These are phyloP conservation scores for Eucalyptus brandiana DNA, from an alignment of 345 rosid species.

Conservation along the genomic window DNA sequence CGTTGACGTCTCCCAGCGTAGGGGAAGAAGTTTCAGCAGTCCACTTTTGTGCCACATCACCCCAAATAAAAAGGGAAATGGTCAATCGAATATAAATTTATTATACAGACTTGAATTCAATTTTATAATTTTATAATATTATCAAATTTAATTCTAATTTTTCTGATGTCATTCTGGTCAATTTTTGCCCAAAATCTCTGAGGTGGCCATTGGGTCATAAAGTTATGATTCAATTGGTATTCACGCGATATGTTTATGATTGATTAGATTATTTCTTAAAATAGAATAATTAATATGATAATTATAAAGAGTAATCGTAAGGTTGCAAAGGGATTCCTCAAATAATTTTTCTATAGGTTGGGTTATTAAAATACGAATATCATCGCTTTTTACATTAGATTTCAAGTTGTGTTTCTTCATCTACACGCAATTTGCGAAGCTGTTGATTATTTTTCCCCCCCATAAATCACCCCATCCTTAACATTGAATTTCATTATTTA, in stretches of 20 bases:
- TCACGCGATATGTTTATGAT: fast-evolving
- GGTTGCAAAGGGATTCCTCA: no score
- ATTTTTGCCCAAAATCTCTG: background rate
- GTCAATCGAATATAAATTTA: no score
- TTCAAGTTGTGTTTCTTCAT: no score
- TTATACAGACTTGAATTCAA: background rate
- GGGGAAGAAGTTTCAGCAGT: background rate
- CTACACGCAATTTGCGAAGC: no score
- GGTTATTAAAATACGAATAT: no score
- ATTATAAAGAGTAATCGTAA: background rate
- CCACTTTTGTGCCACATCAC: background rate
- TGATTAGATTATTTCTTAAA: background rate
- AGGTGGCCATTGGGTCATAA: no score
- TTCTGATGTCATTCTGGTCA: background rate
- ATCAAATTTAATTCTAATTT: background rate
- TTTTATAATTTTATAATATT: background rate
- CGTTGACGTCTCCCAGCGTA: background rate
- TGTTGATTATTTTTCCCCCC: no score
- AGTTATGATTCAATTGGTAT: no score
- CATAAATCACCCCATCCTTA: no score
- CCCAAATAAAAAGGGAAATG: background rate
- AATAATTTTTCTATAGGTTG: no score
- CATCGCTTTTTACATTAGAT: no score
- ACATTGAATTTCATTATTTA: no score
- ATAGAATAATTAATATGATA: background rate